Base-by-base conservation (phyloP, 2,329 filamentous ascomycete genomes). In the Phialophora expanda region DNA sequence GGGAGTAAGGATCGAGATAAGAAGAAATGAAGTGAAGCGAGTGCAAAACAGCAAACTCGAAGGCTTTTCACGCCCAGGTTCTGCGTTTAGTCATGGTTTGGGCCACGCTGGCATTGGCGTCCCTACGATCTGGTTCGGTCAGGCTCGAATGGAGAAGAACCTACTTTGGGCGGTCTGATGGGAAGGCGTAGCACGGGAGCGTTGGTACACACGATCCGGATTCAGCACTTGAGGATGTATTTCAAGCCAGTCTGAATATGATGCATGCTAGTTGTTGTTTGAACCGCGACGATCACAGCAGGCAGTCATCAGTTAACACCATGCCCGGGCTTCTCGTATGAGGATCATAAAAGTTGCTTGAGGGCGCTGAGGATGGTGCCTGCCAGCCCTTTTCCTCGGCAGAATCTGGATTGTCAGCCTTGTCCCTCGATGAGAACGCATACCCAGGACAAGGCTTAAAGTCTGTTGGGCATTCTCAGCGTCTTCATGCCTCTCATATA, bases 1-100 rank as follows among this genome's bases (percentile, higher is more conserved):
- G 51, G 60, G 2, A 67, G 61, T 51, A 61, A 58, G 44, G 71
- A 71, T 61, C 62, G 69, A 24, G 71, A 72, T 14, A 71, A 66
- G 66, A 72, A 70, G 60, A 66, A 69, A 28, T 69, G 34, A 44
- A n/a, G 9, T 9, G 20, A 14, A 9, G 14, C 17, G 38, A 44
- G 17, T 7, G 38, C 17, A 7, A 5, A 44, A 7, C 5, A 44
- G 6, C 38, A 41, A 60, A n/a, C 20, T 46, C 2, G 4, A 58
- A 32, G 38, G 6, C 11, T 24, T 34, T 38, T 20, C 38, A 44
- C 38, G 17, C 17, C 38, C 14, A 1, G 38, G 38, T 44, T 44
- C 17, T 17, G 14, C 6, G 14, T 2, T 41, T 41, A 4, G 38
- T 20, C 38, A 7, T 44, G 38, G n/a, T n/a, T 20, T 7, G 17